Evolutionary conservation across 2,329 filamentous ascomycete genomes (phyloP), one percentile per base, ranked within the genome.

Genomic region (Clarireedia monteithiana): DNA sequence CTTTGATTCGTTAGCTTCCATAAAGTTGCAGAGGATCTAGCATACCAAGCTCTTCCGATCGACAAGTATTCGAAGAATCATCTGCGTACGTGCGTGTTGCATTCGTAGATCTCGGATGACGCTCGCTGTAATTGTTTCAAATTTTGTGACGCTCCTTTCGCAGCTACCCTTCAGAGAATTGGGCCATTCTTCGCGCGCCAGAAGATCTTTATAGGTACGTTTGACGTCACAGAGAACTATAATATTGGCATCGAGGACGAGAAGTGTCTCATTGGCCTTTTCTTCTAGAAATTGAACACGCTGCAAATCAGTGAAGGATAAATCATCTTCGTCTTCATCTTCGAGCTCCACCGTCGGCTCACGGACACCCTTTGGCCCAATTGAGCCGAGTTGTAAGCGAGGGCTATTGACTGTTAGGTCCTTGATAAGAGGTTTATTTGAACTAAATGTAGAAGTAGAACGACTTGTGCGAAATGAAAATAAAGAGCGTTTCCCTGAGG

Each of bases 281-380:
- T 73, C 71, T 54, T 73, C 70, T 4, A 71, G 55, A 36, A 57
- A 62, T 30, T 74, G 71, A 1, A 71, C 60, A 1, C 59, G 26
- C 54, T 71, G 70, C 1, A 74, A 50, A 48, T 70, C 60, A 2
- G 45, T 57, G 47, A 72, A 69, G 0, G 60, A 62, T 40, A 71
- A 69, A 40, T 40, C 38, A 6, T 40, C 30, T 6, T 59, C 42
- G 14, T 54, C 39, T 10, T 48, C 24, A 14, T 40, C 4, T 45
- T 45, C 40, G 6, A 24, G 36, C n/a, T 40, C 38, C 5, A 40
- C 38, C 12, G 38, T 40, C 38, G 38, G 38, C 38, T 40, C 12
- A 14, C 38, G 38, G n/a, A 40, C n/a, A 15, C 38, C 10, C 38
- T 40, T 40, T 40, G 38, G 10, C 38, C 10, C n/a, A 6, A 6